These are phyloP conservation scores for Cladosporium cucumerinum DNA, from an alignment of 2,329 filamentous ascomycete species.

Conservation along the genomic window DNA sequence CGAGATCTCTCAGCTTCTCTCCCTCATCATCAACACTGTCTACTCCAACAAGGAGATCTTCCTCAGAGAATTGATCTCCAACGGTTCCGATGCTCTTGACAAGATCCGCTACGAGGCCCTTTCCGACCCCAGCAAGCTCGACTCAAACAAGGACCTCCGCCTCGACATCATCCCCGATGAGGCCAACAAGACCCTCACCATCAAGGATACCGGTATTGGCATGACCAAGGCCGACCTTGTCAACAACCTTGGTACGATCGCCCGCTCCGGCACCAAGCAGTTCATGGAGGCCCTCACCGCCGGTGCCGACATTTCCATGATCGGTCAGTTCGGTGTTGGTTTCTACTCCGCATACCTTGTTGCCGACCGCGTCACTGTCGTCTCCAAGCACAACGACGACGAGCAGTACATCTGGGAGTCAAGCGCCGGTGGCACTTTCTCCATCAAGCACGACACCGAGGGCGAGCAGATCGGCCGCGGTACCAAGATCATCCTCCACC, in stretches of 20 bases:
- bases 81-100: slow-evolving; percentile 97
- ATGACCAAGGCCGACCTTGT: slow-evolving; percentile 99
- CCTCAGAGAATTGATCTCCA: slow-evolving; percentile 96
- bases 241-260: slow-evolving; percentile 99
- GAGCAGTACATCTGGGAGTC: slow-evolving; percentile 99
- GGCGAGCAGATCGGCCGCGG: slow-evolving; percentile 88
- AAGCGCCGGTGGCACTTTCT: slow-evolving; percentile 94
- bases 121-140: slow-evolving; percentile 95
- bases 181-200: slow-evolving; percentile 94
- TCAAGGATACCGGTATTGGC: slow-evolving; percentile 97
- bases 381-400: slow-evolving; percentile 99
- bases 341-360: slow-evolving; percentile 99
- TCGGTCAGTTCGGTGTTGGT: slow-evolving; percentile 99
- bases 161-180: slow-evolving; percentile 99
- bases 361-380: slow-evolving; percentile 88
- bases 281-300: slow-evolving; percentile 99
- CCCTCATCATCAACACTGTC: slow-evolving; percentile 99
- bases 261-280: slow-evolving; percentile 98
- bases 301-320: slow-evolving; percentile 99
- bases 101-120: slow-evolving; percentile 99
- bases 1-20: slow-evolving; percentile 99
- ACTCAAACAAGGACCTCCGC: slow-evolving; percentile 94
- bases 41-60: slow-evolving; percentile 99
- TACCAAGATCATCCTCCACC: slow-evolving; percentile 96
- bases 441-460: slow-evolving; percentile 82